phyloP scores from a whole-genome alignment of 1,139 yeast species.

The Geotrichum citri-aurantii region DNA sequence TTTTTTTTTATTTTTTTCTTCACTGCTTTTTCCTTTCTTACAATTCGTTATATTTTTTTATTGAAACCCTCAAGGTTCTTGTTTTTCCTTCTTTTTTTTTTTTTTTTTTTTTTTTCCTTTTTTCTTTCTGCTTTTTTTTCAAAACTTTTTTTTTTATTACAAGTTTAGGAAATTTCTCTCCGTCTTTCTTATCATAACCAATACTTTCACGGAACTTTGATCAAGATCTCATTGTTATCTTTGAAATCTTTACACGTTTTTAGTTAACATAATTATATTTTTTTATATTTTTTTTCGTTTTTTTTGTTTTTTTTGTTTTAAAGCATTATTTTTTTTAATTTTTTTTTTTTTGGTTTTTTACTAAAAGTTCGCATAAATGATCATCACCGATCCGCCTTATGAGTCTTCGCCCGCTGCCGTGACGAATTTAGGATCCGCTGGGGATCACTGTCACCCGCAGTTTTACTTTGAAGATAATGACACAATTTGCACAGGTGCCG shows the following conservation, averaged over 20 bases:
- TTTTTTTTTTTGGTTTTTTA: not conserved
- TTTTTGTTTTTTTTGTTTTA: not conserved
- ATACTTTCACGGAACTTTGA: not conserved
- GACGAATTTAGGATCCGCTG: not conserved
- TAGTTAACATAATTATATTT: not conserved
- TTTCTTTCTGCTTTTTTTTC: not conserved
- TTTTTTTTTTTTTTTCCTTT: not conserved
- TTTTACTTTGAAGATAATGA: not conserved
- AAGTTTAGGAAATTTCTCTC: not conserved
- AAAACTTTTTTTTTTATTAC: not conserved
- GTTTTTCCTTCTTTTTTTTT: not conserved
- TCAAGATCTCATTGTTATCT: not conserved
- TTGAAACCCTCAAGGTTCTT: not conserved
- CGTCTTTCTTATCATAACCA: not conserved
- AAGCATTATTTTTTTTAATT: not conserved
- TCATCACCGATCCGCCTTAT: not conserved
- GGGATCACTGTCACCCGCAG: not conserved
- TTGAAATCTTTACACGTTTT: not conserved
- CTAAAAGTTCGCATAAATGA: not conserved
- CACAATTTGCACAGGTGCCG: not conserved
- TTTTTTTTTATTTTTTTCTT: not conserved
- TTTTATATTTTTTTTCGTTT: not conserved
- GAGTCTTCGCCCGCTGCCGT: not conserved
- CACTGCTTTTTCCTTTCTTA: not conserved
- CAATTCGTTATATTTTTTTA: not conserved